Evolutionary conservation across 306 rosid genomes (phyloP), one percentile per base, ranked within the genome.

Genomic region (Abrus pulchellus): DNA sequence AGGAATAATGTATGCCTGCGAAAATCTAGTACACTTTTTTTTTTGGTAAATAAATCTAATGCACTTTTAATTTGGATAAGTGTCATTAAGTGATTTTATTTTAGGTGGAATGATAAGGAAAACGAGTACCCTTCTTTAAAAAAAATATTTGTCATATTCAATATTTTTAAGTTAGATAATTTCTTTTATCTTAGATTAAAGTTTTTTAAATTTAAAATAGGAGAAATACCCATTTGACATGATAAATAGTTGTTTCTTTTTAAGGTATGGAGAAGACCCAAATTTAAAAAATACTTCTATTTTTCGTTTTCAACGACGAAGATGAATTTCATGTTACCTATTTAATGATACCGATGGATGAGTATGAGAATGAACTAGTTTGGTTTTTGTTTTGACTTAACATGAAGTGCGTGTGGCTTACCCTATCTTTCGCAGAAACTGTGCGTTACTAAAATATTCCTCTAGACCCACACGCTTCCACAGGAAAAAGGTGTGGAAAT

Each of bases 391-490:
- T 1, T 77, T 49, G 5, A 4, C 2, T 67, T 43, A 67, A 40
- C 9, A 38, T 59, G 10, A 66, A 6, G 65, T 61, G 65, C 72
- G 56, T 55, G 2, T 3, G 33, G 8, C 0, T 49, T 10, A 30
- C 28, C 53, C 52, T 47, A 9, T 12, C 36, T 13, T 41, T 72
- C 6, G 59, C 20, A 56, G 11, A 45, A 48, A 4, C 2, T 36
- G 47, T 14, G 8, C 9, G 0, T 57, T 33, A 11, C 43, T 61
- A 63, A 7, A 38, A 45, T 62, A 33, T 48, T 66, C 60, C 71
- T 62, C 65, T 77, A 76, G 61, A 13, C 75, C 72, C 90, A 86
- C 86, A 83, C 87, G 90, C 68, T 78, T 29, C 49, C 61, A 81
- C 60, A 38, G 38, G 78, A 74, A 81, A 80, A 28, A 77, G 28